Base-by-base conservation (phyloP, 495 filamentous ascomycete species). In the Aspergillus funiculosus region DNA sequence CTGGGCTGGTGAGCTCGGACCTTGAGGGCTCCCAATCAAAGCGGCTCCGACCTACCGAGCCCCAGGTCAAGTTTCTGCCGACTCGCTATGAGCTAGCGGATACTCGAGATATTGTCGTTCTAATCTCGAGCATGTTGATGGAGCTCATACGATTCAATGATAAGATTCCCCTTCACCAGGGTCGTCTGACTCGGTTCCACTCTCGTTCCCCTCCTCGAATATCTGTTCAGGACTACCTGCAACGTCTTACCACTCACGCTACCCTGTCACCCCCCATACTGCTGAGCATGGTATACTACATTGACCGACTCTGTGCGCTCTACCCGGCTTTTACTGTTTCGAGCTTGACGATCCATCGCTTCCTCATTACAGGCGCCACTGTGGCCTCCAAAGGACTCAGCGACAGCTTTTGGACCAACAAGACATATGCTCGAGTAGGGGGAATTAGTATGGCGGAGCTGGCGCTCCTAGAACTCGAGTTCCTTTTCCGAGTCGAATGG, bases 241-340 rank as follows among this genome's bases (percentile, higher is more conserved):
- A 89, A 56, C 84, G 92, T 43, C 74, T 98, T 13, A 89, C 92
- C 8, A 89, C 89, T 35, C 92, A 98, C 62, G 92, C 92, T 20
- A 95, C 90, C 1, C 77, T 98, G 1, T 86, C 86, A 5, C 90
- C 92, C 5, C 90, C 92, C 5, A 86, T 98, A 42, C 77, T 98
- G n/a, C 77, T 98, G n/a, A 89, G 88, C 50, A 98, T 98, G 90
- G 92, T 98, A 41, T 97, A 91, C 60, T 98, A 98, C 59, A 96
- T 98, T 48, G 94, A 98, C 63, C 82, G 86, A n/a, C 73, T 98
- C 13, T 97, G 90, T 64, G 81, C 86, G 3, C 67, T 92, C 20
- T 97, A 95, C 59, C 83, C 89, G 5, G 85, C 87, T 13, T 98
- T 98, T 66, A 94, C 88, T 26, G 90, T 98, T 37, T 92, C 83